phyloP scores from a whole-genome alignment of 352 stramenopile genomes.

The Pythium sp. region DNA sequence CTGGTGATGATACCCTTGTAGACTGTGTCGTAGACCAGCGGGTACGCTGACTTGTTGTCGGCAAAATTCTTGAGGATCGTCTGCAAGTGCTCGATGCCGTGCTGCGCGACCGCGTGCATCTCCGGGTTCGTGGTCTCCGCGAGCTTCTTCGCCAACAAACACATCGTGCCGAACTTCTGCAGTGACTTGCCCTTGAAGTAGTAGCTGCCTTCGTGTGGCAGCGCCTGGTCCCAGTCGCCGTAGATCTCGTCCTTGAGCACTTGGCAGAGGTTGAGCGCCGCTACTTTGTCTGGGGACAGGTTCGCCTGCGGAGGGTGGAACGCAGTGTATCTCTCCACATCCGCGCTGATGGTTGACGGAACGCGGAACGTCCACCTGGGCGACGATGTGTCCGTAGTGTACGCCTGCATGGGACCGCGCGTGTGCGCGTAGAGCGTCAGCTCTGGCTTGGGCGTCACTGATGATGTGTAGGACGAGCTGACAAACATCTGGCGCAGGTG shows the following conservation, averaged over 20 bases:
- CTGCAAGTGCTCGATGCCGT: conserved; percentile 47
- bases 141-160: conserved; percentile 61
- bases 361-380: conserved; percentile 54
- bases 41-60: conserved; percentile 41
- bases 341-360: conserved; percentile 31
- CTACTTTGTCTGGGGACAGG: conserved; percentile 33
- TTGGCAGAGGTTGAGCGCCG: conserved; percentile 33
- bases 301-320: conserved; percentile 45
- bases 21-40: conserved; percentile 65
- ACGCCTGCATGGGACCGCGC: conserved; percentile 61
- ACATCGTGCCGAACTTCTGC: conserved; percentile 80
- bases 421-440: conserved; percentile 74
- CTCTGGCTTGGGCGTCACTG: conserved; percentile 33
- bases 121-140: conserved; percentile 55
- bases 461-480: conserved; percentile 16
- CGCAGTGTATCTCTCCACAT: conserved; percentile 41
- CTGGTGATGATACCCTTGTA: conserved; percentile 67
- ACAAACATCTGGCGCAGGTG: conserved; percentile 64
- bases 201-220: conserved; percentile 70
- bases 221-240: conserved; percentile 45
- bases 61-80: conserved; percentile 43
- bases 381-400: conserved; percentile 20
- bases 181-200: conserved; percentile 84
- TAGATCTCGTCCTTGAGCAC: conserved; percentile 65
- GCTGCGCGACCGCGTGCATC: conserved; percentile 37